A percentile compares a stretch with the other conserved stretches of the same genome.
These are phyloP conservation scores for Musa balbisiana DNA, from an alignment of 202 grass and related monocot species.

Conservation along the genomic window DNA sequence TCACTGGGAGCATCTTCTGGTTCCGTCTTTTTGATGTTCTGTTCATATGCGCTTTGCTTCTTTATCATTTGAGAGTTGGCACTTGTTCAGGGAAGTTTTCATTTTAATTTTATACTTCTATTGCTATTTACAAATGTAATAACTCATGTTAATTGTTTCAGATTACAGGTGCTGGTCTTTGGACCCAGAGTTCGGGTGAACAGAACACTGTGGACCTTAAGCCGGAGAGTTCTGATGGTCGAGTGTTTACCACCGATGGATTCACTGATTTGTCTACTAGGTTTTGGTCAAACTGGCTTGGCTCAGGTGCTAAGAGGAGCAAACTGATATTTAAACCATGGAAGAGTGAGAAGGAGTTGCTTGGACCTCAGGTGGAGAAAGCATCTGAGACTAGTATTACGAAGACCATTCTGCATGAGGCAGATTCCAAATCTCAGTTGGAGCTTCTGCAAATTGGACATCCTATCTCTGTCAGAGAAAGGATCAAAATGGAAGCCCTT, in stretches of 20 bases:
- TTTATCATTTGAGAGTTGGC: neutral
- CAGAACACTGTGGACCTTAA: slow-evolving; percentile 49
- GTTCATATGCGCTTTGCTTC: neutral
- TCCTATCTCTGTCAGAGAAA: slow-evolving; percentile 60
- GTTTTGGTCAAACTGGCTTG: slow-evolving; percentile 95
- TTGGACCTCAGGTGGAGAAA: slow-evolving; percentile 46
- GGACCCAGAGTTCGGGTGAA: slow-evolving; percentile 51
- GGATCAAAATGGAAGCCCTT: slow-evolving; percentile 43
- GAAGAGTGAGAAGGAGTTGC: slow-evolving; percentile 78
- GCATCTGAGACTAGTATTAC: slow-evolving; percentile 38
- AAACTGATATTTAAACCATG: slow-evolving; percentile 78
- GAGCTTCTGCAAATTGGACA: slow-evolving; percentile 39
- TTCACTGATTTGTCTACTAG: slow-evolving; percentile 76
- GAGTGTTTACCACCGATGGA: slow-evolving; percentile 61
- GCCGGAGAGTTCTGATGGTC: slow-evolving; percentile 45
- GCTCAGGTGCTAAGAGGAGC: slow-evolving; percentile 74
- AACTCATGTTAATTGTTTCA: slow-evolving; percentile 27
- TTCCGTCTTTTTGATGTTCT: neutral
- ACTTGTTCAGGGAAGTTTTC: neutral
- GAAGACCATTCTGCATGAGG: slow-evolving; percentile 27
- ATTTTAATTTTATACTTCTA: slow-evolving; percentile 13
- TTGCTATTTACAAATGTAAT: slow-evolving; percentile 10
- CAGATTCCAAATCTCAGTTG: slow-evolving; percentile 36
- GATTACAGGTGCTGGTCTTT: slow-evolving; percentile 78
- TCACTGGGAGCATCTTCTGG: neutral